A percentile compares a stretch with the other conserved stretches of the same genome.
Evolutionary conservation across 2,329 filamentous ascomycete species (phyloP).

Genomic region (Cyanodermella asteris): DNA sequence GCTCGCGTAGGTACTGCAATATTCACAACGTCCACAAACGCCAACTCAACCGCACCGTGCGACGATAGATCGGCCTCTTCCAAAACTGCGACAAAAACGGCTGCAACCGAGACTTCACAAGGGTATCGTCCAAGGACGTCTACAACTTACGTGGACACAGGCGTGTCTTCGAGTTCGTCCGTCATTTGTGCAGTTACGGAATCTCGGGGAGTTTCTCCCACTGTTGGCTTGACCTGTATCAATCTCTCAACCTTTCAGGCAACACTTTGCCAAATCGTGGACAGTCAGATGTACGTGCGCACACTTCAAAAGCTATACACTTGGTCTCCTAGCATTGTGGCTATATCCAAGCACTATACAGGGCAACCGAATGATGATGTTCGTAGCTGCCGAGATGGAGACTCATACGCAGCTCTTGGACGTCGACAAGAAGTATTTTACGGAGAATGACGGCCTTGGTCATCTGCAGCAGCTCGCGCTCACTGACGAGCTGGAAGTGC

Average conservation of each 20-base stretch:
- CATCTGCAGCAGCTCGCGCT: slow-evolving; percentile 65
- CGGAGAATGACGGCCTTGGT: slow-evolving; percentile 53
- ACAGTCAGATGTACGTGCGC: slow-evolving; percentile 76
- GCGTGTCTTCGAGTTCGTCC: slow-evolving; percentile 39
- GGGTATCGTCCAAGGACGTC: slow-evolving; percentile 30
- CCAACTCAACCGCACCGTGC: no score
- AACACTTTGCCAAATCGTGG: slow-evolving; percentile 73
- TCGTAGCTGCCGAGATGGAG: no score
- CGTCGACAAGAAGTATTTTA: slow-evolving; percentile 64
- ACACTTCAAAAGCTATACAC: slow-evolving; percentile 73
- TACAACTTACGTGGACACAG: slow-evolving; percentile 35
- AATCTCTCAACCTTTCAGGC: slow-evolving; percentile 71
- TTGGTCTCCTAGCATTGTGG: slow-evolving; percentile 47
- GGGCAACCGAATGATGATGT: slow-evolving; percentile 32
- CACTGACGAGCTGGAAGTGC: slow-evolving; percentile 53
- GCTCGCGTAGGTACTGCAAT: no score
- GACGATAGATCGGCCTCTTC: no score
- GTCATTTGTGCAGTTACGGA: slow-evolving; percentile 76
- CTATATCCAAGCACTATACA: slow-evolving; percentile 53
- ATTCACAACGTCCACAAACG: no score
- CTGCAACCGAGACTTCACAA: no score
- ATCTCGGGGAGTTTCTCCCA: slow-evolving; percentile 66
- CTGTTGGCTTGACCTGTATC: slow-evolving; percentile 67
- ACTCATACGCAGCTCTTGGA: slow-evolving; percentile 38
- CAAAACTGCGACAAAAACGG: no score